phyloP scores from a whole-genome alignment of 2,329 filamentous ascomycete genomes.

The Cytospora piceicola region DNA sequence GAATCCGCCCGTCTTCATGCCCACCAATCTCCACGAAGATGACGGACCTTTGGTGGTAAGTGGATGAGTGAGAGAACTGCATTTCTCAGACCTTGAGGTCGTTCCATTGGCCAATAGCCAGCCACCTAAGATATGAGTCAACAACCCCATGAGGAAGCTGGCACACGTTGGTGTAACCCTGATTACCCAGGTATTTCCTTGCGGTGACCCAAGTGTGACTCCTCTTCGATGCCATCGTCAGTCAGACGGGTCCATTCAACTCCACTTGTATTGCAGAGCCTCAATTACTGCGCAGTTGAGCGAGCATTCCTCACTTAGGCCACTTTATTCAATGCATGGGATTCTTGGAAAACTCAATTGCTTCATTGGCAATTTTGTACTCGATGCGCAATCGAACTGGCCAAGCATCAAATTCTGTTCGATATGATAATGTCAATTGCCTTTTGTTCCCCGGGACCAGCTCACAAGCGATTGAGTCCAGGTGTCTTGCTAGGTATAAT shows the following conservation, averaged over 20 bases:
- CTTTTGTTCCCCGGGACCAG: neutral
- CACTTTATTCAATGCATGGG: neutral
- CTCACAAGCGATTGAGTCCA: neutral
- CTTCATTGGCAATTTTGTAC: neutral
- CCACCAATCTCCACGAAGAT: slow-evolving; percentile 8
- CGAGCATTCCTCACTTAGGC: neutral
- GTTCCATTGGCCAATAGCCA: slow-evolving; percentile 14
- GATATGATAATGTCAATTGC: neutral
- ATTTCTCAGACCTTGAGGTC: neutral
- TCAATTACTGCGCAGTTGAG: neutral
- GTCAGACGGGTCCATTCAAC: neutral
- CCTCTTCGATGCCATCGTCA: neutral
- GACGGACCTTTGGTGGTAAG: slow-evolving; percentile 10
- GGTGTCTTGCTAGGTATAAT: no score
- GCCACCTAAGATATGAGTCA: slow-evolving; percentile 20
- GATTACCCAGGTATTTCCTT: slow-evolving; percentile 1
- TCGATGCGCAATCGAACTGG: neutral
- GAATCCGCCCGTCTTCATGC: slow-evolving; percentile 11
- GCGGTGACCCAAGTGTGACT: neutral
- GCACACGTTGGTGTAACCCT: slow-evolving; percentile 5
- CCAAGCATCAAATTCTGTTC: neutral
- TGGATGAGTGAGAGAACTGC: neutral
- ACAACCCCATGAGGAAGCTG: slow-evolving; percentile 10
- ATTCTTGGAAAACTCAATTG: neutral
- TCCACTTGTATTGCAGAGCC: neutral